Evolutionary conservation across 2,329 filamentous ascomycete species (phyloP).

Genomic region (Aureobasidium sp.): DNA sequence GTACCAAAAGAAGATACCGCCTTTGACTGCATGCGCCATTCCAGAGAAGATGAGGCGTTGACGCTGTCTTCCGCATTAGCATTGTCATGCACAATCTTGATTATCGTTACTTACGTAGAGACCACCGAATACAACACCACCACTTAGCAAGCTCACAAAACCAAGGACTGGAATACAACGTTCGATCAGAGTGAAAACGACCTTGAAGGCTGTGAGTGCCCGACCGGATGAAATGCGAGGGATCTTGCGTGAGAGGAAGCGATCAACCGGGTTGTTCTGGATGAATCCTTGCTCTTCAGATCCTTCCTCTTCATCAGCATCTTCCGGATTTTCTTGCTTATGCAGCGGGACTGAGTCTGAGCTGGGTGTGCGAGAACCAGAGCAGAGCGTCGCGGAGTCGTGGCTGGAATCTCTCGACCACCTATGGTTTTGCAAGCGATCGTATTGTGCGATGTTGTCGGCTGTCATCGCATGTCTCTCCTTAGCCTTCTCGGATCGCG

Average conservation of each 20-base stretch:
- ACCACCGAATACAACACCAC: slow-evolving; percentile 66
- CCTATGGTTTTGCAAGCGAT: slow-evolving; percentile 28
- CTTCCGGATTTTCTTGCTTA: slow-evolving; percentile 14
- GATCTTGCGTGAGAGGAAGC: slow-evolving; percentile 22
- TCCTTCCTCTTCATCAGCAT: slow-evolving; percentile 40
- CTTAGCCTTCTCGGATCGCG: slow-evolving; percentile 32
- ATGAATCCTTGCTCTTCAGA: slow-evolving; percentile 40
- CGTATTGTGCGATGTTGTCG: slow-evolving; percentile 30
- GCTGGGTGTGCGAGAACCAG: slow-evolving; percentile 27
- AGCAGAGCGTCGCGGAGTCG: slow-evolving; percentile 20
- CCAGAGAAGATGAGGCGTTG: slow-evolving; percentile 66
- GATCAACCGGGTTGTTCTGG: slow-evolving; percentile 25
- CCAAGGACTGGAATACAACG: slow-evolving; percentile 68
- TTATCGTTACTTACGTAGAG: slow-evolving; percentile 60
- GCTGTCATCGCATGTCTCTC: slow-evolving; percentile 13
- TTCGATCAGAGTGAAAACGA: slow-evolving; percentile 61
- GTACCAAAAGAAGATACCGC: slow-evolving; percentile 86
- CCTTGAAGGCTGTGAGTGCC: slow-evolving; percentile 50
- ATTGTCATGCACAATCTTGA: neutral
- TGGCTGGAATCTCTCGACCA: slow-evolving; percentile 37
- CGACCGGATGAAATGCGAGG: slow-evolving; percentile 36
- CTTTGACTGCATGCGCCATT: slow-evolving; percentile 85
- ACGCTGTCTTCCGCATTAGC: slow-evolving; percentile 43
- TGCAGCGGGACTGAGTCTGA: slow-evolving; percentile 23
- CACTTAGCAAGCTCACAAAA: slow-evolving; percentile 63